Conservation (phyloP, 108 stramenopile species). For the Nitzschia palea region DNA sequence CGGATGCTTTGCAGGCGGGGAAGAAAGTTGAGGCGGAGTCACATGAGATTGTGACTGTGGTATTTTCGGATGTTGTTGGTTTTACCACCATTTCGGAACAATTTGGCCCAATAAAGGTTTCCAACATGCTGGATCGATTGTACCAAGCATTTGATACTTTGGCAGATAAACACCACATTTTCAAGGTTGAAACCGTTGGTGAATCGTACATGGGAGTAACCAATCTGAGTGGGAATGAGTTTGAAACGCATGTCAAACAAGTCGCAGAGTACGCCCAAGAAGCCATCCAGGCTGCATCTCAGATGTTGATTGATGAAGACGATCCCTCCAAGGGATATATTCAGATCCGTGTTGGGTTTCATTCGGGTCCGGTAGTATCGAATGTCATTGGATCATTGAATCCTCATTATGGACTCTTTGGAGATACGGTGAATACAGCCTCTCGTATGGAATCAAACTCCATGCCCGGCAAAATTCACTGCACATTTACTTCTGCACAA, state of each 20-base stretch:
- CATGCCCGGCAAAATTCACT: constrained; percentile 37
- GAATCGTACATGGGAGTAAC: constrained; percentile 40
- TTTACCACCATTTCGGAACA: constrained; percentile 44
- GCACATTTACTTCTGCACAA: constrained; percentile 40
- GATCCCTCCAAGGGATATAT: constrained; percentile 39
- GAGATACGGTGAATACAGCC: constrained; percentile 61
- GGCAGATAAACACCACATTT: constrained; percentile 46
- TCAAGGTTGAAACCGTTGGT: constrained; percentile 65
- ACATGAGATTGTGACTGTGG: constrained; percentile 28
- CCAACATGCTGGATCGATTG: constrained; percentile 51
- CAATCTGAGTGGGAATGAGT: constrained; percentile 32
- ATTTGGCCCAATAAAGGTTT: constrained; percentile 39
- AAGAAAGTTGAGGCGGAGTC: constrained; percentile 37
- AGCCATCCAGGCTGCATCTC: constrained; percentile 37
- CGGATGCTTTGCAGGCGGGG: constrained; percentile 43
- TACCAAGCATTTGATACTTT: constrained; percentile 47
- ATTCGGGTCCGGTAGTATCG: constrained; percentile 53
- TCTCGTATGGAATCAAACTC: constrained; percentile 55
- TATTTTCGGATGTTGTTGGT: constrained; percentile 60
- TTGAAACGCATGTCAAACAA: constrained; percentile 56
- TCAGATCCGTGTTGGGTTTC: constrained; percentile 57
- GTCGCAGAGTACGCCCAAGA: constrained; percentile 54
- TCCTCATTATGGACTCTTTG: constrained; percentile 54
- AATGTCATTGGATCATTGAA: constrained; percentile 53
- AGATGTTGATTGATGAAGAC: constrained; percentile 43